Base-by-base conservation (phyloP, 495 filamentous ascomycete species). In the Chaetomium tenue region DNA sequence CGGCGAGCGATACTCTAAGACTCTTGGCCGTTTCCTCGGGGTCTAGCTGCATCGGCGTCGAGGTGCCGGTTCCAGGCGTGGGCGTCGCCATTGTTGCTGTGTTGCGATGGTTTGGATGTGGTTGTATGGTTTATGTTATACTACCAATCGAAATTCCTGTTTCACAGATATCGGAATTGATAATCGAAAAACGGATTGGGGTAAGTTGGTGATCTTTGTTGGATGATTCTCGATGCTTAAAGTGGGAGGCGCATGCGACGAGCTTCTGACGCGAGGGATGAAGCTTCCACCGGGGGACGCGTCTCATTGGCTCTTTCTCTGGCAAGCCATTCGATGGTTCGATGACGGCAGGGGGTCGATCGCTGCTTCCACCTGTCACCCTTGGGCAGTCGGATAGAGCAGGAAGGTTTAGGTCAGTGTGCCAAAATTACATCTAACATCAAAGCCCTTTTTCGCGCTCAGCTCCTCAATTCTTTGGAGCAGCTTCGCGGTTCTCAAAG, bases 1-100 rank as follows among this genome's bases (percentile, higher is more conserved):
- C 83, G 68, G 83, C 83, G 40, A 86, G 80, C n/a, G 81, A 79
- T 39, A 86, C 81, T 69, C 82, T 83, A 42, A 82, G 71, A 60
- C 77, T 79, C 56, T 72, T 71, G 55, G 65, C 66, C 58, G 73
- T 72, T 66, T 81, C 76, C 66, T 82, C 79, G 6, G 76, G 73
- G 66, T 68, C 64, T 55, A 76, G 73, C 64, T 75, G 70, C 55
- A 72, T 5, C 25, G 74, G 74, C 60, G 73, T 76, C 66, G 71
- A 68, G 15, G 70, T 71, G 65, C 74, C 74, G n/a, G 68, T 70
- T 58, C 46, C 57, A 23, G 69, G 61, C 3, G 61, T 54, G 25
- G 71, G 66, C 9, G 74, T 71, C 20, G 66, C 66, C 73, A 72
- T 72, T 62, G 50, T 28, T 22, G 58, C 59, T 44, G 9, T 7